phyloP scores from a whole-genome alignment of 805 yeast genomes.

The Cephaloascus albidus region DNA sequence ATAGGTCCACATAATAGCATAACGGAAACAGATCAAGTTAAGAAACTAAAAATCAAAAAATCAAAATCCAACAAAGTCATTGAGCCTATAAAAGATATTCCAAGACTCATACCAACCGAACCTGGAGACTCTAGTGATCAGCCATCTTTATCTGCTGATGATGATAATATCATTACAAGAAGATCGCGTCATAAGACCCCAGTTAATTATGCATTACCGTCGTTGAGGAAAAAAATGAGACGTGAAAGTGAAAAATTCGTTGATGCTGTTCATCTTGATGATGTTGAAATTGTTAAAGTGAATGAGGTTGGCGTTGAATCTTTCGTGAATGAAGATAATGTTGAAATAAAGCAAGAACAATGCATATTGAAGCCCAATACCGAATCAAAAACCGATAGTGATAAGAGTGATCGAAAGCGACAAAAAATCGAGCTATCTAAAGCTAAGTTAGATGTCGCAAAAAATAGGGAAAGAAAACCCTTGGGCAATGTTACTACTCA shows the following conservation, averaged over 20 bases:
- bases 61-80: not conserved
- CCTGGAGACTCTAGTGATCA: not conserved
- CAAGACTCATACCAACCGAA: not conserved
- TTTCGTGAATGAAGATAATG: not conserved
- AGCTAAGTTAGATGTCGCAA: not conserved
- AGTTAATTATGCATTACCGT: slow-evolving; percentile 60
- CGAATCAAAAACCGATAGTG: not conserved
- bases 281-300: not conserved
- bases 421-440: not conserved
- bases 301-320: no score
- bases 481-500: not conserved
- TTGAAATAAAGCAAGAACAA: not conserved
- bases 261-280: slow-evolving; percentile 44
- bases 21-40: no score
- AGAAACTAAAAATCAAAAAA: not conserved
- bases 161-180: slow-evolving; percentile 14
- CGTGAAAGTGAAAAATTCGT: slow-evolving; percentile 50
- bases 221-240: slow-evolving; percentile 61
- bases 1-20: no score
- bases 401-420: no score
- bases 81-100: not conserved
- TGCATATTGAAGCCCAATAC: no score
- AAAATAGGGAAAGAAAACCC: not conserved
- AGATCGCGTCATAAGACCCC: slow-evolving; percentile 46
- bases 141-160: slow-evolving; percentile 7